phyloP scores from a whole-genome alignment of 179 eudicot species.

The Drosera spatulata region DNA sequence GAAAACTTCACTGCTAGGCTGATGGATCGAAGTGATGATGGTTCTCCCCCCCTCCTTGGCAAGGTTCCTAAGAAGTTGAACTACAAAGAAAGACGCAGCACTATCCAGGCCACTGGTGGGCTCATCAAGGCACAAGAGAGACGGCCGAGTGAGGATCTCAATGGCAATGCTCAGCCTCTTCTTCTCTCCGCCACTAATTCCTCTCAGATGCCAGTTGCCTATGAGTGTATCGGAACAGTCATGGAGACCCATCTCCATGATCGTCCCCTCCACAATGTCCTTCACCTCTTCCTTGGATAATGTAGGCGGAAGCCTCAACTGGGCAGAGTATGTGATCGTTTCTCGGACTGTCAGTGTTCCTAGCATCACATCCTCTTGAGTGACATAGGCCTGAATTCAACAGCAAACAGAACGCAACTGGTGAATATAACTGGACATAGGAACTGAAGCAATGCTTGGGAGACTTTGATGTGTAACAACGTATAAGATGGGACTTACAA shows the following conservation, averaged over 20 bases:
- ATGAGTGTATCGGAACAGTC: conserved; percentile 94
- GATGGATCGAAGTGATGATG: conserved; percentile 92
- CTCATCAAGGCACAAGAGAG: conserved; percentile 90
- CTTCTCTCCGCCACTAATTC: conserved; percentile 94
- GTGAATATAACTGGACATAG: not conserved
- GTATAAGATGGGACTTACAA: too few relatives aligned
- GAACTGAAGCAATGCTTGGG: too few relatives aligned
- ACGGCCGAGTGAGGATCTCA: conserved; percentile 90
- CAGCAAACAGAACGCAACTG: not conserved
- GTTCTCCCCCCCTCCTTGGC: conserved; percentile 85
- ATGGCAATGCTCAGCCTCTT: conserved; percentile 87
- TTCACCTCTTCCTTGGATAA: conserved; percentile 67
- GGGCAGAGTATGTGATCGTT: conserved; percentile 86
- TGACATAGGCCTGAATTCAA: conserved; percentile 71
- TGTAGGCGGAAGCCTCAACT: conserved; percentile 66
- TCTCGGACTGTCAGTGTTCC: conserved; percentile 95
- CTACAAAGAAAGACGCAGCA: conserved; percentile 95
- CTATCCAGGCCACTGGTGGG: conserved; percentile 99
- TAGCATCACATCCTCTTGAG: conserved; percentile 94
- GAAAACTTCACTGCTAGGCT: conserved; percentile 98
- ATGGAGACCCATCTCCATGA: conserved; percentile 96
- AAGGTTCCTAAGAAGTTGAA: conserved; percentile 70
- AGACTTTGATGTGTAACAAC: too few relatives aligned
- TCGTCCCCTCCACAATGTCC: conserved; percentile 80
- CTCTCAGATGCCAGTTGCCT: conserved; percentile 97